Base-by-base conservation (phyloP, 2,329 filamentous ascomycete genomes). In the Myriosclerotinia scirpicola region DNA sequence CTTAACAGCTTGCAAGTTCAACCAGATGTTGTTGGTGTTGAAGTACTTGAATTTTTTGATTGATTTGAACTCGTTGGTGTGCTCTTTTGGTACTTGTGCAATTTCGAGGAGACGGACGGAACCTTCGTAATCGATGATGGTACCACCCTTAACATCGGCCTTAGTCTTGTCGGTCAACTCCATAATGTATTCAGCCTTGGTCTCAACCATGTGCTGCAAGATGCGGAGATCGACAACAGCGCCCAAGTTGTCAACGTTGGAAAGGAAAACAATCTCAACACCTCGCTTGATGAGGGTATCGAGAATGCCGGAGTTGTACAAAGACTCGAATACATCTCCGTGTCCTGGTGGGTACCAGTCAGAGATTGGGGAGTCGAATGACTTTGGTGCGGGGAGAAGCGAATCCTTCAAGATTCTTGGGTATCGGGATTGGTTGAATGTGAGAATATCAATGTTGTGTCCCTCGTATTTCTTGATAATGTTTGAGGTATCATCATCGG, bases 21-120 rank as follows among this genome's bases (percentile, higher is more conserved):
- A 91, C 95, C 95, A 99, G 82, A 99, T 97, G 87, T 99, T 99
- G 91, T 99, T 99, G 81, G 95, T 99, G 88, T 99, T 99, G 90
- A 99, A 99, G 89, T 99, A 99, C 87, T 96, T 97, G 90, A 99
- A 99, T 87, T 99, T 99, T 90, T 99, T 99, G 86, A 99, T 99
- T 59, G 93, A 97, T 89, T 99, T 99, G 92, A 99, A 99, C 84
- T 99, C 95, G 83, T 99, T 98, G 80, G 95, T 92, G 82, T 99
- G 95, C 85, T 99, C 92, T 88, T 98, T 99, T 81, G 95, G 95
- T 46, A 99, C 95, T 85, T 99, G 95, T 17, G 95, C 95, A 76
- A 99, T 97, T 84, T 99, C 95, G 64, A 99, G 90, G 73, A 99
- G 90, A 78, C 95, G 93, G 74, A 96, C 94, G 67, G 91, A 93